Conservation (phyloP, 805 yeast species). For the Starmerella powellii region DNA sequence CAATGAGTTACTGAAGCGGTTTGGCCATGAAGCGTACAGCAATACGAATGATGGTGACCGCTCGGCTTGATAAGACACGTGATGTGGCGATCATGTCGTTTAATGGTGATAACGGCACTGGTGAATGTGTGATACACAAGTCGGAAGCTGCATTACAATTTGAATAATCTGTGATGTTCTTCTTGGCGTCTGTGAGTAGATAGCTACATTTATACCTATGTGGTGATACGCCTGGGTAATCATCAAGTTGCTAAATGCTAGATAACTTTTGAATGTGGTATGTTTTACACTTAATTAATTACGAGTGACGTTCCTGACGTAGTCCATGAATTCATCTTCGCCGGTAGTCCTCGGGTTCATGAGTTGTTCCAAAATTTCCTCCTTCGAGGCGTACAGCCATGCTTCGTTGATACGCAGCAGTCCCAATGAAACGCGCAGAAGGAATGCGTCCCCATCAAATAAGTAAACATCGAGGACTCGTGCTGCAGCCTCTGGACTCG, state of each 20-base stretch:
- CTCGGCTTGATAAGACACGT: too few species aligned
- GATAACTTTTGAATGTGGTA: background rate
- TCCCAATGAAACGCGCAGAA: slow-evolving; percentile 44
- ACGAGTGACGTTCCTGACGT: slow-evolving; percentile 12
- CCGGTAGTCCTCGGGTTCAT: slow-evolving; percentile 8
- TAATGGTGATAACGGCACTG: too few species aligned
- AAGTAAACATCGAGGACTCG: slow-evolving; percentile 47
- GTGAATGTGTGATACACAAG: too few species aligned
- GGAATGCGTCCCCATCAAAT: slow-evolving; percentile 49
- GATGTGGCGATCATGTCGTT: too few species aligned
- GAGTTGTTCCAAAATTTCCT: slow-evolving; percentile 34
- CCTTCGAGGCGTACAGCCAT: slow-evolving; percentile 40
- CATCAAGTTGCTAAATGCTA: too few species aligned
- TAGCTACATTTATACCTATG: too few species aligned
- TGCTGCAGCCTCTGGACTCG: slow-evolving; percentile 35
- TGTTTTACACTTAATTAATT: background rate
- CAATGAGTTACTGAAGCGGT: background rate
- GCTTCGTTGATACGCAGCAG: slow-evolving; percentile 39
- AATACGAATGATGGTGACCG: background rate
- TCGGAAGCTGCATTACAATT: too few species aligned
- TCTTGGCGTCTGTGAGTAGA: too few species aligned
- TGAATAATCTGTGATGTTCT: too few species aligned
- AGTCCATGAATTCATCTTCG: slow-evolving; percentile 16
- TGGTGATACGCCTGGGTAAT: too few species aligned
- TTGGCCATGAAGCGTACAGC: background rate